These are phyloP conservation scores for Simplicillium aogashimaense DNA, from an alignment of 2,329 filamentous ascomycete genomes.

Conservation along the genomic window DNA sequence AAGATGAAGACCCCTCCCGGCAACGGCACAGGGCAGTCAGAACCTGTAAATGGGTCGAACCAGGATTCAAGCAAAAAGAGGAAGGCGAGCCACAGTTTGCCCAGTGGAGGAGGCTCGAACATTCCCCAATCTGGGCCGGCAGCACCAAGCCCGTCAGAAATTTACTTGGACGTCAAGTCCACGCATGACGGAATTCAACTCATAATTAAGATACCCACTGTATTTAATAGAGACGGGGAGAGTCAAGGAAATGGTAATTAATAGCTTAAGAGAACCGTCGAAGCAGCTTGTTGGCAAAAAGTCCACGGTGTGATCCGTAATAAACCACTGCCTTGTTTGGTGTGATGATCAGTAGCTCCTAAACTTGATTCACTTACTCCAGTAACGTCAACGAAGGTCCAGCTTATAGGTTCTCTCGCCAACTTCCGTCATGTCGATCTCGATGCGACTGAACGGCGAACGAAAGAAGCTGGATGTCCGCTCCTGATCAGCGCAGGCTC, in stretches of 20 bases:
- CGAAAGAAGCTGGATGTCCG: background rate
- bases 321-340: no score
- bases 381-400: no score
- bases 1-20: slow-evolving; percentile 41
- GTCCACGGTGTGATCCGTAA: no score
- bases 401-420: no score
- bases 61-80: background rate
- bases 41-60: background rate
- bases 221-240: slow-evolving; percentile 29
- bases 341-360: no score
- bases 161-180: slow-evolving; percentile 47
- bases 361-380: no score
- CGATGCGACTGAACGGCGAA: no score
- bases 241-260: background rate
- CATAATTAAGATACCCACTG: slow-evolving; percentile 46
- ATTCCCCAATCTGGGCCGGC: slow-evolving; percentile 28
- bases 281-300: no score
- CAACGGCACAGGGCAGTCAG: background rate
- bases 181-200: slow-evolving; percentile 48
- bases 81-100: background rate
- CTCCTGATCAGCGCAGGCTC: background rate
- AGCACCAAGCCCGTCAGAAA: slow-evolving; percentile 37
- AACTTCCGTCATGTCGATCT: no score
- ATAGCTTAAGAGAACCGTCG: background rate
- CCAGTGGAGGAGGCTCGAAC: slow-evolving; percentile 8